Evolutionary conservation across 2,329 filamentous ascomycete species (phyloP), one percentile per base, ranked within the genome.

Genomic region (Venturia nashicola): DNA sequence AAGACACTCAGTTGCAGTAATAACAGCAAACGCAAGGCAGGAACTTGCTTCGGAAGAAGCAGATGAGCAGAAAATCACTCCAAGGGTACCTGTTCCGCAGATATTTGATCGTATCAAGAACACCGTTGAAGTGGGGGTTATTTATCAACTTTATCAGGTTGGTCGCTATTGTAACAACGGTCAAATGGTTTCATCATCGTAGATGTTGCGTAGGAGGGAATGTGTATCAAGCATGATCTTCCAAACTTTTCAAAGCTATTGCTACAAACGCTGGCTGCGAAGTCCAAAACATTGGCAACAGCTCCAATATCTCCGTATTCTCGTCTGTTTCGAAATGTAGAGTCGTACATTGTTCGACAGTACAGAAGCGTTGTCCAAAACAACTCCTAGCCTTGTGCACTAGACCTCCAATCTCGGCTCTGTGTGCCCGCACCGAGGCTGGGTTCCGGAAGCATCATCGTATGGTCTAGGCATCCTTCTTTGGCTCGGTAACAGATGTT

Each of bases 391-490:
- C 16, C 18, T 57, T 57, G 36, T n/a, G 3, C 14, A 5, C 14
- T 54, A 6, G 48, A 23, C 23, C 3, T 18, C 5, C 32, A 18
- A 6, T 36, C 27, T 9, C 8, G 2, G 5, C 5, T 36, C 27
- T 36, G 2, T 57, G 27, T 9, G 18, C 18, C 16, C 4, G 7
- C 7, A 27, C n/a, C 3, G n/a, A n/a, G 8, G 32, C 16, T n/a
- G 14, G 32, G 18, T 18, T n/a, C 3, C 18, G 27, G 2, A 36
- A 16, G 27, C 51, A 11, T 8, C 27, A 20, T 7, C 16, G 14
- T 2, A 34, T 18, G 6, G 8, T 36, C 27, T 57, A 57, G 2
- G 51, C 51, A 36, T 80, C 78, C 76, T 84, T 85, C 78, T 83
- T 84, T 64, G 79, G 76, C 44, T 74, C 76, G 62, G 72, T 72